A percentile compares a stretch with the other conserved stretches of the same genome.
Evolutionary conservation across 257 asterid species (phyloP).

Genomic region (Capsicum baccatum): DNA sequence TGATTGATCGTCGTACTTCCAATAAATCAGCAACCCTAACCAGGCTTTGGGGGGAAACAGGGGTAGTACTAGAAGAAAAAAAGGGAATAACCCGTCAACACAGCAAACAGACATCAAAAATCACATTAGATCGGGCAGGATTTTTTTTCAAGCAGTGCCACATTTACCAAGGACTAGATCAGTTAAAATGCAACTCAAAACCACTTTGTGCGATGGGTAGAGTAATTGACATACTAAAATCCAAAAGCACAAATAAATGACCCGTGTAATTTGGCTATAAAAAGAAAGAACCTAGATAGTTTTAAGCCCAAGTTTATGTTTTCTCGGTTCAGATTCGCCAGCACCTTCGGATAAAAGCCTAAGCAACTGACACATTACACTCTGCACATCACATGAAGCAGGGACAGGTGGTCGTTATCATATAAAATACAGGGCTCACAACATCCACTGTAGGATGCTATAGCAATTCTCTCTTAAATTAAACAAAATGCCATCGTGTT

Average conservation of each 20-base stretch:
- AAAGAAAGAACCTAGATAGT: neutral
- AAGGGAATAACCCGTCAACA: neutral
- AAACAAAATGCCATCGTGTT: neutral
- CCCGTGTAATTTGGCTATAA: neutral
- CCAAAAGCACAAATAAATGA: slow-evolving; percentile 11
- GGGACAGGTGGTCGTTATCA: neutral
- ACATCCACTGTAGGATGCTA: neutral
- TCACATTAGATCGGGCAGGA: neutral
- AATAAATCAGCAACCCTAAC: neutral
- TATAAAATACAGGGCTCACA: neutral
- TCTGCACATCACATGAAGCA: neutral
- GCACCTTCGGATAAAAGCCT: neutral
- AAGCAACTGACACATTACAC: neutral
- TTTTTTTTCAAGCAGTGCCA: neutral
- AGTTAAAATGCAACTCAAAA: neutral
- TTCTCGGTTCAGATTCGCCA: neutral
- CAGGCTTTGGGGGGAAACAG: neutral
- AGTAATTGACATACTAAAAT: neutral
- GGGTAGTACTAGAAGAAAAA: neutral
- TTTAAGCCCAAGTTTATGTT: neutral
- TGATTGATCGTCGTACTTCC: neutral
- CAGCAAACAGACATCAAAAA: neutral
- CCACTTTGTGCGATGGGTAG: neutral
- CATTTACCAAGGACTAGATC: neutral
- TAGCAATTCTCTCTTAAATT: neutral